Conservation (phyloP, 441 rosid species). For the Francoa sonchifolia region DNA sequence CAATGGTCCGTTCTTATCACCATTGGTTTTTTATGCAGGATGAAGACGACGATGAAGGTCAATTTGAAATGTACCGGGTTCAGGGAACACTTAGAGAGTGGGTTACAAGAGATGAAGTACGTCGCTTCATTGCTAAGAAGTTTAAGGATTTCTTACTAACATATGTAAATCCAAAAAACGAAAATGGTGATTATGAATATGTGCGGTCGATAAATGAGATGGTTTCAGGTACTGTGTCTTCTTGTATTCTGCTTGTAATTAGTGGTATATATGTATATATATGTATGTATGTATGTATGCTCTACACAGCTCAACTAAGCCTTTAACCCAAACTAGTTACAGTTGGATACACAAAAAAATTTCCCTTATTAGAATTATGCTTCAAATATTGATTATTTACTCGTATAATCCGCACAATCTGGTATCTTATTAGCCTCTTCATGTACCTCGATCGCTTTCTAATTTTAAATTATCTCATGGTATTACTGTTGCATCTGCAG, state of each 20-base stretch:
- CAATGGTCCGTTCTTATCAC: slow-evolving; percentile 3
- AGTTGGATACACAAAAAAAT: no score
- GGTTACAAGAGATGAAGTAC: slow-evolving; percentile 96
- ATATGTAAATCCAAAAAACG: slow-evolving; percentile 59
- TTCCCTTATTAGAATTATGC: no score
- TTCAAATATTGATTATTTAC: no score
- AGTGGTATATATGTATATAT: background rate
- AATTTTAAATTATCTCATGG: background rate
- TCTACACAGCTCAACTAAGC: no score
- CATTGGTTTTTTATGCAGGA: slow-evolving; percentile 27
- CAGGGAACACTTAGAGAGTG: slow-evolving; percentile 92
- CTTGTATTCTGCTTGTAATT: background rate
- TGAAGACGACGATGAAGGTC: slow-evolving; percentile 66
- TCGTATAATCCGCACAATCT: no score
- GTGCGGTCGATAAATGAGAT: slow-evolving; percentile 76
- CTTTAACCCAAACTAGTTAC: no score
- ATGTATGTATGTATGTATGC: background rate
- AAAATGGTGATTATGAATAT: slow-evolving; percentile 56
- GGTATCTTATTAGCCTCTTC: background rate
- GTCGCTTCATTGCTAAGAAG: slow-evolving; percentile 81
- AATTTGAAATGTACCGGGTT: slow-evolving; percentile 83
- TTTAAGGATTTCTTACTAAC: slow-evolving; percentile 81
- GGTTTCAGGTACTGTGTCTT: slow-evolving; percentile 57
- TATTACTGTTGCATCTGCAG: slow-evolving; percentile 36
- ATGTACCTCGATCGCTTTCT: background rate